phyloP scores from a whole-genome alignment of 768 basidiomycete species.

The Amanita jacksonii region DNA sequence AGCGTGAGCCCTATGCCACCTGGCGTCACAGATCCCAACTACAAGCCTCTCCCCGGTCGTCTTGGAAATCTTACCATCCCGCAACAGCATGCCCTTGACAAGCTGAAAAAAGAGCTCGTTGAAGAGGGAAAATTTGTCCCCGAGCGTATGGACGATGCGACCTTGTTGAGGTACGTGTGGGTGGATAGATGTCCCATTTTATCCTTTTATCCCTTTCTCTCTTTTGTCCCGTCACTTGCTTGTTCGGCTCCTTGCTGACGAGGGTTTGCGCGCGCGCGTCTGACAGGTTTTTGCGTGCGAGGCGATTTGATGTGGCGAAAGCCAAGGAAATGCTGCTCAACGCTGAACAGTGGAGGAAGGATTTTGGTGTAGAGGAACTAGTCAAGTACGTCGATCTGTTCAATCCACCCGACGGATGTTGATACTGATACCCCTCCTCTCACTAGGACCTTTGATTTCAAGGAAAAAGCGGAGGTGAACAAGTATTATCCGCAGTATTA shows the following conservation, averaged over 20 bases:
- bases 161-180: slow-evolving; percentile 45
- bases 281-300: slow-evolving; percentile 87
- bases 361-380: slow-evolving; percentile 74
- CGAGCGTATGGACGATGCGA: slow-evolving; percentile 61
- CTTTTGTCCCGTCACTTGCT: too few species aligned
- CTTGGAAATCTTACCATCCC: slow-evolving; percentile 58
- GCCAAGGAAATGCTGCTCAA: slow-evolving; percentile 78
- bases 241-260: too few species aligned
- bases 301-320: slow-evolving; percentile 80
- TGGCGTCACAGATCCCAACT: slow-evolving; percentile 53
- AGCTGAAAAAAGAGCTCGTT: slow-evolving; percentile 54
- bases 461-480: slow-evolving; percentile 74
- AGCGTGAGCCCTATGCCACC: slow-evolving; percentile 48
- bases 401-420: background rate
- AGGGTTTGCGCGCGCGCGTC: too few species aligned
- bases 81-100: slow-evolving; percentile 58
- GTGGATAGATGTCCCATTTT: too few species aligned
- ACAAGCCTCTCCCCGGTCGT: slow-evolving; percentile 59
- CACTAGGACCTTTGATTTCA: slow-evolving; percentile 77
- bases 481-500: slow-evolving; percentile 95
- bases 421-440: slow-evolving; percentile 4
- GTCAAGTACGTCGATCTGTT: slow-evolving; percentile 36
- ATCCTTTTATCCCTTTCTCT: too few species aligned
- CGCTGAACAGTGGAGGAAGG: slow-evolving; percentile 85
- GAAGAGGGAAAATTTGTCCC: slow-evolving; percentile 51